Conservation (phyloP, 306 rosid species). For the Castanospermum australe region DNA sequence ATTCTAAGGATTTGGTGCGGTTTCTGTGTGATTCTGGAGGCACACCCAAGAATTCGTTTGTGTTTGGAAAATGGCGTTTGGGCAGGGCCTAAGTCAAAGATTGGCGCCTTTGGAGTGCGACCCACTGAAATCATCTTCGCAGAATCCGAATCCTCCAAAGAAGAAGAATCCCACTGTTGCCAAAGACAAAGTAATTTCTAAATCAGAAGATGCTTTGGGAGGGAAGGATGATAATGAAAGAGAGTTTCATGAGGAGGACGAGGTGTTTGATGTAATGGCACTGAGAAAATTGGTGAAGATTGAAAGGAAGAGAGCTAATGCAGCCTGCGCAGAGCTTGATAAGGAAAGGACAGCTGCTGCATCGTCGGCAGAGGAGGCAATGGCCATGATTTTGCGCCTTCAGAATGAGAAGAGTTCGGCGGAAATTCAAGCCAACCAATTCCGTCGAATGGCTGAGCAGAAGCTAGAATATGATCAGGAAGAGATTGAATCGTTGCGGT, state of each 20-base stretch:
- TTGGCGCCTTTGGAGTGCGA: conserved; percentile 11
- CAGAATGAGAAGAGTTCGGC: conserved; percentile 60
- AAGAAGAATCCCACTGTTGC: not conserved
- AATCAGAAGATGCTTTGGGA: conserved; percentile 19
- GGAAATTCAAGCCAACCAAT: conserved; percentile 64
- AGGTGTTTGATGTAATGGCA: conserved; percentile 37
- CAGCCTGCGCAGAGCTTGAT: conserved; percentile 61
- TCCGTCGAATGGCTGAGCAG: conserved; percentile 56
- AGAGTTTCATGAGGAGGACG: conserved; percentile 29
- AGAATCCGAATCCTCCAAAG: not conserved
- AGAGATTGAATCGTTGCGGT: conserved; percentile 47
- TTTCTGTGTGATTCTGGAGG: conserved; percentile 35
- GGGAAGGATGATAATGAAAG: conserved; percentile 13
- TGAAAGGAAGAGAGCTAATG: conserved; percentile 43
- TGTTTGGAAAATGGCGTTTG: conserved; percentile 21
- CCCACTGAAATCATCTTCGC: conserved; percentile 12
- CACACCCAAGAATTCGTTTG: conserved; percentile 27
- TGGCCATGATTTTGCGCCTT: conserved; percentile 77
- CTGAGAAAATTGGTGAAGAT: conserved; percentile 51
- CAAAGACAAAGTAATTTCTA: not conserved
- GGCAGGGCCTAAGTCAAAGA: conserved; percentile 16
- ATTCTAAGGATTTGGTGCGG: conserved; percentile 22
- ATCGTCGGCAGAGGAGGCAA: conserved; percentile 70
- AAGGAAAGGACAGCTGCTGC: conserved; percentile 64
- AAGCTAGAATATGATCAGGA: conserved; percentile 48